These are phyloP conservation scores for Aspergillus carlsbadensis DNA, from an alignment of 495 filamentous ascomycete genomes.

Conservation along the genomic window DNA sequence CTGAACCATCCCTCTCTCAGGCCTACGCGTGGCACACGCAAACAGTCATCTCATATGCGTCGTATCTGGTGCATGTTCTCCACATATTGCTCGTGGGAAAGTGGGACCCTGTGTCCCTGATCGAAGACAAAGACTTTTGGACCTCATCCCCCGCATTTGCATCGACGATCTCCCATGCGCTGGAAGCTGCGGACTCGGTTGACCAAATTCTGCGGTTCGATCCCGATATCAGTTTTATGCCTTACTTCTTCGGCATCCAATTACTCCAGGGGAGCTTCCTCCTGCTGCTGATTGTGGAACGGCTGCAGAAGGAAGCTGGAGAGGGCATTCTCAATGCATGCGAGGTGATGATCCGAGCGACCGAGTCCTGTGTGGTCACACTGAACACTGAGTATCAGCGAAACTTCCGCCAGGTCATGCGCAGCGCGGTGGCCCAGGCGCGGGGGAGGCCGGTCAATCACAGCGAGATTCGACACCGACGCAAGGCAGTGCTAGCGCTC, in stretches of 20 bases:
- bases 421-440: slow-evolving; percentile 74
- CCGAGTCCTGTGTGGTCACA: slow-evolving; percentile 82
- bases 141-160: slow-evolving; percentile 81
- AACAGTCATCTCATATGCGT: slow-evolving; percentile 89
- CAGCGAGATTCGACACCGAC: slow-evolving; percentile 71
- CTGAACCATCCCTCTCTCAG: slow-evolving; percentile 44
- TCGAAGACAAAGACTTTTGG: slow-evolving; percentile 88
- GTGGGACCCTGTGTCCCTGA: slow-evolving; percentile 82
- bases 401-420: slow-evolving; percentile 83
- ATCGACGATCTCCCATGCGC: slow-evolving; percentile 74
- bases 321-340: slow-evolving; percentile 79
- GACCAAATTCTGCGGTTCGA: slow-evolving; percentile 83
- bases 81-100: slow-evolving; percentile 82
- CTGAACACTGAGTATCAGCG: slow-evolving; percentile 85
- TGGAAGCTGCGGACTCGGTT: slow-evolving; percentile 77
- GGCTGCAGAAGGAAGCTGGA: slow-evolving; percentile 75
- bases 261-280: slow-evolving; percentile 81
- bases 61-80: slow-evolving; percentile 79
- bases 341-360: slow-evolving; percentile 82
- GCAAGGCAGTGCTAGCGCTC: slow-evolving; percentile 69
- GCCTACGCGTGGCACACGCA: slow-evolving; percentile 70
- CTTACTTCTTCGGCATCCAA: slow-evolving; percentile 87
- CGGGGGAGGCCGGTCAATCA: slow-evolving; percentile 71
- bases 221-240: slow-evolving; percentile 84
- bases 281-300: slow-evolving; percentile 77